A percentile compares a stretch with the other conserved stretches of the same genome.
phyloP scores from a whole-genome alignment of 371 early-diverging fungal genomes.

The Phascolomyces articulosus region DNA sequence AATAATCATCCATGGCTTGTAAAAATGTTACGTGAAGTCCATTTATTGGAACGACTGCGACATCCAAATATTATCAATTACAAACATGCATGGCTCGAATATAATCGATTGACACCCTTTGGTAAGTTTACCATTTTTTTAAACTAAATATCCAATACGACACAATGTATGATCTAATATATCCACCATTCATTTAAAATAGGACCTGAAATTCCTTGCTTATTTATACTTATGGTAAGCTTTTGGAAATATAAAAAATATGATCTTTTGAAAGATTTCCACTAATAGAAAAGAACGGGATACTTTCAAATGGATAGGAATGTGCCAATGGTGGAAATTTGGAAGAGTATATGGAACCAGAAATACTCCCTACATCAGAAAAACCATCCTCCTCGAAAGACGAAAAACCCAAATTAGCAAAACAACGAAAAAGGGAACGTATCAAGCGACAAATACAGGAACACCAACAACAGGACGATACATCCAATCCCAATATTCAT shows the following conservation, averaged over 20 bases:
- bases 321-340: constrained; percentile 96
- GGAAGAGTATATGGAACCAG: constrained; percentile 82
- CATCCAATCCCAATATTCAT: neutral
- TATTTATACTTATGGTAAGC: constrained; percentile 92
- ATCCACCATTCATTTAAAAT: neutral
- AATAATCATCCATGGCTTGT: constrained; percentile 91
- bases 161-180: too few species aligned
- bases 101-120: constrained; percentile 77
- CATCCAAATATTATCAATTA: constrained; percentile 94
- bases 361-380: neutral
- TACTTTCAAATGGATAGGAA: too few species aligned
- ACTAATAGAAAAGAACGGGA: too few species aligned
- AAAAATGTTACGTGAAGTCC: constrained; percentile 93
- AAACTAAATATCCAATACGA: too few species aligned
- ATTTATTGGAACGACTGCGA: constrained; percentile 82
- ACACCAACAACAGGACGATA: constrained; percentile 4
- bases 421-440: constrained; percentile 40
- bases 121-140: too few species aligned
- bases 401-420: constrained; percentile 19
- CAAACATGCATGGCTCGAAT: constrained; percentile 94
- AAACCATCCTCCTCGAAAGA: constrained; percentile 8
- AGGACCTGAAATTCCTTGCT: constrained; percentile 88
- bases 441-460: constrained; percentile 33
- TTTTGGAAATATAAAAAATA: neutral
- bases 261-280: too few species aligned